Evolutionary conservation across 208 protist species (phyloP), one percentile per base, ranked within the genome.

Genomic region (Naegleria fowleri): DNA sequence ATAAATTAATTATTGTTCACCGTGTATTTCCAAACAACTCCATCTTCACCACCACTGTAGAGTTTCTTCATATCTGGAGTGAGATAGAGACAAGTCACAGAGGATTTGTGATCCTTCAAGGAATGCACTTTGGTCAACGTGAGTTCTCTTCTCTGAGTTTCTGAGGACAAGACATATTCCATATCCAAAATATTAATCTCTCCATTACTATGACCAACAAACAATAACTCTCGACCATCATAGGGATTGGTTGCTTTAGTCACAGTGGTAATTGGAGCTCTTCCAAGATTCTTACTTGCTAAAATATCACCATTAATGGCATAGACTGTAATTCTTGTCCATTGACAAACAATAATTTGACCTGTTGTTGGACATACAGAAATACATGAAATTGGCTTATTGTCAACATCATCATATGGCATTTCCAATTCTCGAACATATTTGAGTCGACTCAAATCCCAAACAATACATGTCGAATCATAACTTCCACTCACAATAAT

Each of bases 381-480:
- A 39, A 88, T 88, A 11, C 6, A 52, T 40, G 85, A 58, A 58
- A 88, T 58, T 88, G 85, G 29, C 22, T 88, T 48, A 19, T 58
- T 13, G 11, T 88, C 85, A 88, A 22, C 41, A 40, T 88, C 83
- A 43, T 9, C 16, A 84, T 1, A 36, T 88, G 86, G 90, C 16
- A 91, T 90, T 76, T 0, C 6, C 52, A 92, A 52, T 29, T 67
- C n/a, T 83, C 91, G 13, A 48, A 92, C n/a, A 79, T 88, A 92
- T 33, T 52, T 75, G 6, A 92, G 19, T 55, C 48, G 19, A 51
- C 48, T 90, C 29, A 92, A 59, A 86, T 92, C 91, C 91, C 91
- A 92, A 25, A 92, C 36, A 59, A 92, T 88, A 75, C 67, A 83
- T 59, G 40, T 39, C 19, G 89, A 89, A 39, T 92, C 91, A n/a